Base-by-base conservation (phyloP, 768 basidiomycete species). In the Pholiota conissans region DNA sequence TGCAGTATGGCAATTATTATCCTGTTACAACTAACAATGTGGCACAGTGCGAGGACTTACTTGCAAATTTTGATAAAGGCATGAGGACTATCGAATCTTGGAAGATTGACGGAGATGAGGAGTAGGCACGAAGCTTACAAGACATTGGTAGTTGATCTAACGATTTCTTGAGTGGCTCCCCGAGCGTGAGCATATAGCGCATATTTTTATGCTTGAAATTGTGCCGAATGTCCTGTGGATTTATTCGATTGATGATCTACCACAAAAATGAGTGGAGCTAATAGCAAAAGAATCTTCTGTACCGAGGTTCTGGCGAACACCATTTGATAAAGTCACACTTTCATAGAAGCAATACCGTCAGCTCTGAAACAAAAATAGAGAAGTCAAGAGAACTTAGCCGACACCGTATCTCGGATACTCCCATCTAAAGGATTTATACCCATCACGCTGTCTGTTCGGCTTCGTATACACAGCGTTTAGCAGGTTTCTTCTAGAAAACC, bases 11-110 rank as follows among this genome's bases (percentile, higher is more conserved):
- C 9, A 20, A 5, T 42, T 18, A 5, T 7, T 42, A 42, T 8
- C 29, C 29, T 14, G 27, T 18, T 37, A 26, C 13, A 42, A 26
- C 37, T 49, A 28, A 3, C 27, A 47, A 22, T 30, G 32, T 20
- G 18, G 24, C 27, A 49, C 55, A 55, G 14, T 62, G 45, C 10
- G 53, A 64, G 49, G 70, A 77, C 58, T 67, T 78, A 28, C 51
- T 78, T 18, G 57, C 58, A 24, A 69, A 74, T 52, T 79, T 72
- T 63, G 76, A 79, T 56, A 57, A 65, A n/a, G 73, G 76, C 10
- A 69, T 81, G 13, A 55, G 66, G 60, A 59, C 58, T 27, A 63
- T 76, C 59, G 60, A 69, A 50, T 42, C 40, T 10, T 76, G 74
- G 73, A 50, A 58, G 45, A 50, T 47, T 18, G 51, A 27, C 32